Conservation (phyloP, 192 early-diverging fungal species). For the Linnemannia zychae region DNA sequence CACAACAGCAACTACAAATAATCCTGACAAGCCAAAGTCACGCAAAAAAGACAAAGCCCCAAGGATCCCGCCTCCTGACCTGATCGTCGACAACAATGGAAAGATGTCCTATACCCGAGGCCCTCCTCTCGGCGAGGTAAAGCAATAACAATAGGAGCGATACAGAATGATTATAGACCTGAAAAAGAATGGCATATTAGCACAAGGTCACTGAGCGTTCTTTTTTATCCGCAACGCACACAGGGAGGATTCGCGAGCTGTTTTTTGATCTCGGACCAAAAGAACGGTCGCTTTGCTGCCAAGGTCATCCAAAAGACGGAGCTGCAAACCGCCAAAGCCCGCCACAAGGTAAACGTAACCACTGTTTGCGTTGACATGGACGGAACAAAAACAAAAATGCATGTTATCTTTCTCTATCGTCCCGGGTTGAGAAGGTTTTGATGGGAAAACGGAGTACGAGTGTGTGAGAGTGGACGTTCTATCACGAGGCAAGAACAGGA, state of each 20-base stretch:
- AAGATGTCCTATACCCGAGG: slow-evolving; percentile 53
- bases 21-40: slow-evolving; percentile 32
- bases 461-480: neutral
- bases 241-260: slow-evolving; percentile 94
- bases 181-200: no score
- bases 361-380: neutral
- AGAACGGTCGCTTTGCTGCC: slow-evolving; percentile 70
- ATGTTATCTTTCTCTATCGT: neutral
- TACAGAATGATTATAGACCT: no score
- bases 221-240: neutral
- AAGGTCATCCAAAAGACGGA: slow-evolving; percentile 68
- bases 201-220: neutral
- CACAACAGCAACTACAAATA: slow-evolving; percentile 22
- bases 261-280: slow-evolving; percentile 74
- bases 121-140: slow-evolving; percentile 67
- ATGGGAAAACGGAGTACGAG: neutral
- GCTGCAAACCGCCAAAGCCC: slow-evolving; percentile 58
- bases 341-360: slow-evolving; percentile 54
- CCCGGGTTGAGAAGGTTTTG: neutral
- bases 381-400: neutral
- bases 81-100: slow-evolving; percentile 55
- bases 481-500: neutral
- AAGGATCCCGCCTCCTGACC: slow-evolving; percentile 56
- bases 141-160: neutral
- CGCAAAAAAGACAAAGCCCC: slow-evolving; percentile 58